phyloP scores from a whole-genome alignment of 2,329 filamentous ascomycete species.

The Aspergillus pseudoterreus region DNA sequence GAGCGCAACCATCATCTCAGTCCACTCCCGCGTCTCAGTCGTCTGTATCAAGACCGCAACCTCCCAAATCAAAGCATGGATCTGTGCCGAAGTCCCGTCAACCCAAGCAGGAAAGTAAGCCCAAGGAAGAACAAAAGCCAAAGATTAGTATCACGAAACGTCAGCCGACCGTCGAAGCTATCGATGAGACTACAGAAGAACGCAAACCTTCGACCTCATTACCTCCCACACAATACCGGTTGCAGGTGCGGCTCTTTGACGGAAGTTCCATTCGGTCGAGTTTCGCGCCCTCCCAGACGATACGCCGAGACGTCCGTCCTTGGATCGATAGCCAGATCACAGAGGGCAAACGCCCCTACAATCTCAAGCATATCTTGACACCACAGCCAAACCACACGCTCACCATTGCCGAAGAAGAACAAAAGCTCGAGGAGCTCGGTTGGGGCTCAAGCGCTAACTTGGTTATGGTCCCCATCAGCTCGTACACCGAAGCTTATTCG shows the following conservation, averaged over 20 bases:
- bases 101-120: neutral
- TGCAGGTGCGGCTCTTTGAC: conserved; percentile 81
- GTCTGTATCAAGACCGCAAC: neutral
- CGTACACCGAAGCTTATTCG: conserved; percentile 58
- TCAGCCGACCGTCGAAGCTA: conserved; percentile 8
- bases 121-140: conserved; percentile 26
- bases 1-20: neutral
- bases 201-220: conserved; percentile 13
- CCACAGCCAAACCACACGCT: conserved; percentile 73
- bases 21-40: neutral
- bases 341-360: conserved; percentile 64
- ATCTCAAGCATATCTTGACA: conserved; percentile 77
- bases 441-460: conserved; percentile 77
- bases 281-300: conserved; percentile 62
- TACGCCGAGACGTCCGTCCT: conserved; percentile 63
- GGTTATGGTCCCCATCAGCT: conserved; percentile 69
- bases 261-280: conserved; percentile 72
- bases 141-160: conserved; percentile 5
- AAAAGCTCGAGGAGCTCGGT: conserved; percentile 65
- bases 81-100: neutral
- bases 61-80: neutral
- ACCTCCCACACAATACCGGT: conserved; percentile 47
- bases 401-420: conserved; percentile 68
- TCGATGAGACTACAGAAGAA: conserved; percentile 7
- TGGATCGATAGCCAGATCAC: conserved; percentile 69